Conservation (phyloP, 805 yeast genomes). For the Kurtzmaniella cleridarum region DNA sequence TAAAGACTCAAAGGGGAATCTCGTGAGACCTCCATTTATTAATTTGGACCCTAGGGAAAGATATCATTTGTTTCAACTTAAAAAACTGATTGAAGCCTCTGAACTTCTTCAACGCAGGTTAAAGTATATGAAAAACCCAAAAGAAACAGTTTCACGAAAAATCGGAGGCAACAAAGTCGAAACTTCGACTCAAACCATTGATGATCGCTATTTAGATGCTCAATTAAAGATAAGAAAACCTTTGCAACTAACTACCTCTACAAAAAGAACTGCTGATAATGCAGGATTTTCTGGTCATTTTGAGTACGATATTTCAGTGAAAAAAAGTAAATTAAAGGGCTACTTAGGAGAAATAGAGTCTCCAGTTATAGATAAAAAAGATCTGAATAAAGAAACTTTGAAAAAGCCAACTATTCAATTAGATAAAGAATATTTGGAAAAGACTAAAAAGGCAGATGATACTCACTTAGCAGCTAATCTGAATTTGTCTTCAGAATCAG, state of each 20-base stretch:
- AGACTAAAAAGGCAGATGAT: not conserved
- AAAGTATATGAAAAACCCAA: slow-evolving; percentile 37
- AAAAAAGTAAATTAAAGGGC: slow-evolving; percentile 21
- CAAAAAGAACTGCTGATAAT: too few species aligned
- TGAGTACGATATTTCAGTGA: slow-evolving; percentile 5
- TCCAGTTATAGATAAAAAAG: slow-evolving; percentile 21
- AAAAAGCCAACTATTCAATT: not conserved
- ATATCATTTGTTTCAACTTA: slow-evolving; percentile 35
- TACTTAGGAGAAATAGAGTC: slow-evolving; percentile 28
- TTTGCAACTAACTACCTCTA: not conserved
- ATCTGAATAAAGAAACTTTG: not conserved
- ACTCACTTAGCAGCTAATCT: too few species aligned
- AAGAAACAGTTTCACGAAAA: slow-evolving; percentile 21
- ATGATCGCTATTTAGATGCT: slow-evolving; percentile 21
- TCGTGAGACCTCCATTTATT: slow-evolving; percentile 40
- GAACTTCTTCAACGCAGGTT: slow-evolving; percentile 26
- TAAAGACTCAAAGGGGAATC: slow-evolving; percentile 31
- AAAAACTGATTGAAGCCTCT: slow-evolving; percentile 32
- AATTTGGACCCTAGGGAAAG: slow-evolving; percentile 40
- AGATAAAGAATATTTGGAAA: slow-evolving; percentile 3
- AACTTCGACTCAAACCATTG: slow-evolving; percentile 38
- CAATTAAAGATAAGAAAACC: slow-evolving; percentile 18
- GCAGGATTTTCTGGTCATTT: too few species aligned
- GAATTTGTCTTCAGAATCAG: too few species aligned
- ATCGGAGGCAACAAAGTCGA: slow-evolving; percentile 26